phyloP scores from a whole-genome alignment of 768 basidiomycete species.

The Psilocybe cubensis region DNA sequence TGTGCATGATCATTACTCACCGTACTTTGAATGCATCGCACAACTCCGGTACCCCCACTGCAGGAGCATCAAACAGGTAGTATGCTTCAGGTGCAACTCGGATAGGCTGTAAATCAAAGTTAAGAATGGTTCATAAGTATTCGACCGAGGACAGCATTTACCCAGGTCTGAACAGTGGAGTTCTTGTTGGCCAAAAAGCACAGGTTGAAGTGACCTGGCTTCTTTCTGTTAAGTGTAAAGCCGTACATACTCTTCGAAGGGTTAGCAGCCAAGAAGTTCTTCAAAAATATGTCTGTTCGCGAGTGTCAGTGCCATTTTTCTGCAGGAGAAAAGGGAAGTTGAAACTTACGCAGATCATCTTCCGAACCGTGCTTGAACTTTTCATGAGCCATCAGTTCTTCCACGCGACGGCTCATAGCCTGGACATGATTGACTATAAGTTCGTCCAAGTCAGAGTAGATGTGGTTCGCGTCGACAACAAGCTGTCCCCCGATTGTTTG shows the following conservation, averaged over 20 bases:
- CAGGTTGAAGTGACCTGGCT: slow-evolving; percentile 91
- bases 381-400: slow-evolving; percentile 94
- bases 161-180: slow-evolving; percentile 90
- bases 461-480: slow-evolving; percentile 76
- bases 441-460: slow-evolving; percentile 94
- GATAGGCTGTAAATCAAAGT: slow-evolving; percentile 61
- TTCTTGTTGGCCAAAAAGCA: slow-evolving; percentile 94
- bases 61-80: slow-evolving; percentile 87
- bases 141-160: slow-evolving; percentile 38
- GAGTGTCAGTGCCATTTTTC: not conserved
- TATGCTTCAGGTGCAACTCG: slow-evolving; percentile 89
- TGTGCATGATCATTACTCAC: slow-evolving; percentile 37
- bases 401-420: slow-evolving; percentile 90
- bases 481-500: slow-evolving; percentile 67
- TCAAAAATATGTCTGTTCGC: slow-evolving; percentile 78
- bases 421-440: slow-evolving; percentile 96
- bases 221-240: slow-evolving; percentile 87
- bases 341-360: slow-evolving; percentile 85
- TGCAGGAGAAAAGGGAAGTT: not conserved
- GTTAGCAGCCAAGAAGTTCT: slow-evolving; percentile 90
- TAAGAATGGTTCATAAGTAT: slow-evolving; percentile 3
- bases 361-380: slow-evolving; percentile 91
- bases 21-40: slow-evolving; percentile 97
- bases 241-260: slow-evolving; percentile 96
- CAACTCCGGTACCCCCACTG: slow-evolving; percentile 88